Base-by-base conservation (phyloP, 2,329 filamentous ascomycete species). In the Venturia asperata region DNA sequence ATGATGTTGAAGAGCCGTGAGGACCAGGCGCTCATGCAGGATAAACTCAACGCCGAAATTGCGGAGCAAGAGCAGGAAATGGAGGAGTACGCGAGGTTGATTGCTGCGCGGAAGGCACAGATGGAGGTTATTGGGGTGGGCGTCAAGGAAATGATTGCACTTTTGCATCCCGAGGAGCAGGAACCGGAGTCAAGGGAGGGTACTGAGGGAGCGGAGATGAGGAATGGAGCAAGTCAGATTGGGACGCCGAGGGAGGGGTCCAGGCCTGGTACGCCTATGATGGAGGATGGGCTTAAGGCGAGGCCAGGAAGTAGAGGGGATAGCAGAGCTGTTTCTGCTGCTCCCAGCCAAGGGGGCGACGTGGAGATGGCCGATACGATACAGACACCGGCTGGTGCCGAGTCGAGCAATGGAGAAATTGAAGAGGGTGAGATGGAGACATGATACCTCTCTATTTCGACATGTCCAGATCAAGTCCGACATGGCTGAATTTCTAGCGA, bases 151-250 rank as follows among this genome's bases (percentile, higher is more conserved):
- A 96, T 96, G 78, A 92, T 96, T 74, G 92, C 96, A 76, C 90
- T 94, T 0, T 92, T 96, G 77, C 82, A 64, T 56, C 47, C 47
- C n/a, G 65, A 97, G 80, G 96, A 96, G 78, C 92, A 96, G 74
- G 92, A 96, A 77, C 90, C 94, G 0, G 92, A 96, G 77, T 82
- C 91, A 52, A 84, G 91, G 64, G 91, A 95, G 75, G 91, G 91
- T 34, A 78, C 77, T 75, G 78, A 77, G 67, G 77, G 77, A 61
- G 76, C 75, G 1, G 77, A 77, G 17, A 73, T 71, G 45, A 72
- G 75, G 47, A 75, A 73, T 63, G 68, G 66, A 6, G 42, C 62
- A 13, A 81, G 79, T 69, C 72, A 74, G 58, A 73, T 75, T 41
- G 79, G 77, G 17, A 80, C 80, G n/a, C 79, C 79, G 7, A 73